A percentile compares a stretch with the other conserved stretches of the same genome.
Evolutionary conservation across 352 stramenopile genomes (phyloP).

Genomic region (Globisporangium megalacanthum): DNA sequence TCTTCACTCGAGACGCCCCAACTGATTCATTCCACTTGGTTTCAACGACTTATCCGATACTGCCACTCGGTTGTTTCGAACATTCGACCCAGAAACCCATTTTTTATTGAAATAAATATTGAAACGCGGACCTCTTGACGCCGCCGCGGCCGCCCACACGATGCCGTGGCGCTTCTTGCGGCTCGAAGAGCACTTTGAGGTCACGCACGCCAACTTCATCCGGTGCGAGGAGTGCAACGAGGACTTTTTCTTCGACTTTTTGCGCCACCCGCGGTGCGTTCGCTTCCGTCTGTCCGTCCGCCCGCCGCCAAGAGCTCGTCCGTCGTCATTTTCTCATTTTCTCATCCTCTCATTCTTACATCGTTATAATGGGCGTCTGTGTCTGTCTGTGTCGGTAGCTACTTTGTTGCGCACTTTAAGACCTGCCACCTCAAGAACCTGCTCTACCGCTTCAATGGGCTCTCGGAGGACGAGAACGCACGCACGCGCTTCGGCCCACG

Average conservation of each 20-base stretch:
- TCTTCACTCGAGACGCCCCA: background rate
- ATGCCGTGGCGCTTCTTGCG: constrained; percentile 23
- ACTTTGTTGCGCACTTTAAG: constrained; percentile 83
- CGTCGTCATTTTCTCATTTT: too few species aligned
- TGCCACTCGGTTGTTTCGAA: too few species aligned
- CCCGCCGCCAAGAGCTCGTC: too few species aligned
- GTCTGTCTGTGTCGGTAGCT: constrained; percentile 38
- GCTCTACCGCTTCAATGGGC: constrained; percentile 71
- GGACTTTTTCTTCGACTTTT: constrained; percentile 79
- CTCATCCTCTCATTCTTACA: too few species aligned
- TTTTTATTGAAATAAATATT: too few species aligned
- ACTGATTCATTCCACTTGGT: background rate
- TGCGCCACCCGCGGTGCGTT: constrained; percentile 60
- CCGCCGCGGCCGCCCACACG: too few species aligned
- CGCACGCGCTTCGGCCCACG: constrained; percentile 63
- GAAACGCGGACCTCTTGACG: too few species aligned
- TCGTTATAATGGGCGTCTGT: too few species aligned
- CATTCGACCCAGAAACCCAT: too few species aligned
- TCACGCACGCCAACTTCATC: constrained; percentile 61
- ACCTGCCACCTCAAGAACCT: constrained; percentile 73
- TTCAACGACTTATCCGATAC: too few species aligned
- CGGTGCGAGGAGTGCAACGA: constrained; percentile 77
- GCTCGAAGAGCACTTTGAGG: constrained; percentile 67
- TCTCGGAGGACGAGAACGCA: constrained; percentile 70
- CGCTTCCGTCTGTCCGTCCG: too few species aligned